These are phyloP conservation scores for Dendrostoma leiphaemia DNA, from an alignment of 2,329 filamentous ascomycete species.

Conservation along the genomic window DNA sequence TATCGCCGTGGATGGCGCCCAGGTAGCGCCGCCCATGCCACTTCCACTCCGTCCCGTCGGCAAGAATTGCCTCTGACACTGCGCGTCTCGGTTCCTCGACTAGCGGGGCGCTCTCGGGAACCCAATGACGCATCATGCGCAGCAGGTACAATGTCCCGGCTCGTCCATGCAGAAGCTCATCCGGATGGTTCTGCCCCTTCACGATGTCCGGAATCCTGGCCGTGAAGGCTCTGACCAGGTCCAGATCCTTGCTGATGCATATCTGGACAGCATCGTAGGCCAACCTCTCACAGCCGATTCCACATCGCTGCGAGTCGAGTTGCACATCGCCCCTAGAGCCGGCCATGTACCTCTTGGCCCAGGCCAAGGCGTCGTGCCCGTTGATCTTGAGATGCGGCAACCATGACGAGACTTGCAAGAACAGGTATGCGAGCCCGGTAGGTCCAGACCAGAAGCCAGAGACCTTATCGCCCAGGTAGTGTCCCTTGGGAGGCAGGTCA, in stretches of 20 bases:
- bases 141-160: constrained; percentile 68
- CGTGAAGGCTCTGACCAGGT: constrained; percentile 39
- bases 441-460: constrained; percentile 53
- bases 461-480: constrained; percentile 33
- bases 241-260: constrained; percentile 37
- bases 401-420: constrained; percentile 44
- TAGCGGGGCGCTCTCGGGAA: constrained; percentile 46
- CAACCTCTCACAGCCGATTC: constrained; percentile 48
- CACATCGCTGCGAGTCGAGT: constrained; percentile 44
- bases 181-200: constrained; percentile 39
- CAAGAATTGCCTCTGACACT: constrained; percentile 59
- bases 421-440: constrained; percentile 55
- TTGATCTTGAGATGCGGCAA: constrained; percentile 43
- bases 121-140: constrained; percentile 57
- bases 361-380: constrained; percentile 40
- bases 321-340: constrained; percentile 32
- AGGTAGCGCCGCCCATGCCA: constrained; percentile 63
- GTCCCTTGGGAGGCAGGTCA: constrained; percentile 33
- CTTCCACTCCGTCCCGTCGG: constrained; percentile 52
- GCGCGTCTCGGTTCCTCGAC: constrained; percentile 53
- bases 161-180: constrained; percentile 66
- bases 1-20: constrained; percentile 65
- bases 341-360: constrained; percentile 47
- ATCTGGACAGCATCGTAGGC: constrained; percentile 44
- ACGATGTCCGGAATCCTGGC: constrained; percentile 35